Conservation (phyloP, 75 land plant species). For the Cunninghamia lanceolata region DNA sequence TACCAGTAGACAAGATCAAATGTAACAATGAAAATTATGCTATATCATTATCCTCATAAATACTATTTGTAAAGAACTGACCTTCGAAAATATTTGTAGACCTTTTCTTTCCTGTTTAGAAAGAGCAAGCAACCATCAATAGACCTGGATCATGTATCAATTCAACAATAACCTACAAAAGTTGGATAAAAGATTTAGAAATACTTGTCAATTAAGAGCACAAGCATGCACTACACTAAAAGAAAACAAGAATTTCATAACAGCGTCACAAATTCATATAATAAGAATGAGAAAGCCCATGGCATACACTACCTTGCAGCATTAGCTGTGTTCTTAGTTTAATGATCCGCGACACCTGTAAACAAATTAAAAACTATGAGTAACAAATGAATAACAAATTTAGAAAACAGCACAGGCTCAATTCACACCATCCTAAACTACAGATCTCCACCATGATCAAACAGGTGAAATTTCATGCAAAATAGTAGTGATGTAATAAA, state of each 20-base stretch:
- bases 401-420: not conserved
- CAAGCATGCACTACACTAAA: not conserved
- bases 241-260: not conserved
- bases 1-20: not conserved
- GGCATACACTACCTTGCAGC: not conserved
- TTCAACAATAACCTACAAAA: not conserved
- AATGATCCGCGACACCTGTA: conserved; percentile 7
- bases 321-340: not conserved
- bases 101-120: not conserved
- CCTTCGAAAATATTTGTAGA: not conserved
- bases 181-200: not conserved
- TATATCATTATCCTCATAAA: not conserved
- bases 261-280: not conserved
- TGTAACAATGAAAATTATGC: not conserved
- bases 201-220: not conserved
- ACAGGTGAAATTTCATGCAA: not conserved
- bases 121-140: not conserved
- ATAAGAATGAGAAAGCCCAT: not conserved
- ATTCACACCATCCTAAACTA: not conserved
- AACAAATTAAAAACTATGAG: not conserved
- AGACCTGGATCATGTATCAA: not conserved
- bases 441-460: not conserved
- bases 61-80: not conserved
- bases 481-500: not conserved
- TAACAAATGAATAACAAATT: not conserved